A percentile compares a stretch with the other conserved stretches of the same genome.
Conservation (phyloP, 495 filamentous ascomycete species). For the Penicillium alfredii region DNA sequence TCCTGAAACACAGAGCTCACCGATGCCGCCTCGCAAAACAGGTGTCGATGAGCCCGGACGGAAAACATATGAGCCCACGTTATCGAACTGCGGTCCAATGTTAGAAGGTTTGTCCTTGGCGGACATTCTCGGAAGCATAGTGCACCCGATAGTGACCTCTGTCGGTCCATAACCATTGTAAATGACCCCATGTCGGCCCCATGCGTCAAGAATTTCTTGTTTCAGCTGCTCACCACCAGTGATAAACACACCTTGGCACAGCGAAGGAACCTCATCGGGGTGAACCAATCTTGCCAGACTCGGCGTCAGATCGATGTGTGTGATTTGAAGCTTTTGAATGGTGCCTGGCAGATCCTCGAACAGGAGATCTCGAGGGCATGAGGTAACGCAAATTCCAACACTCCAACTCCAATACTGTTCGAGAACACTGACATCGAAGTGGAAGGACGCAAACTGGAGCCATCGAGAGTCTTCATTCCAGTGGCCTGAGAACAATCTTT, state of each 20-base stretch:
- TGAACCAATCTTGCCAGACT: conserved; percentile 42
- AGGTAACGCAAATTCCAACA: conserved; percentile 72
- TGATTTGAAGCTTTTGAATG: conserved; percentile 66
- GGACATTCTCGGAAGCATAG: conserved; percentile 63
- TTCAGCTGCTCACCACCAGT: conserved; percentile 43
- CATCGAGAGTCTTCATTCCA: conserved; percentile 63
- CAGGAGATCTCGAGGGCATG: conserved; percentile 69
- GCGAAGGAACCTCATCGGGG: conserved; percentile 28
- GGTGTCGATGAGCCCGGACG: conserved; percentile 58
- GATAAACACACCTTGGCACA: conserved; percentile 32
- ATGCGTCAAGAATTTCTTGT: conserved; percentile 40
- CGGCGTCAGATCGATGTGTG: conserved; percentile 68
- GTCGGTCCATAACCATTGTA: conserved; percentile 70
- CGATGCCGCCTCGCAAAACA: conserved; percentile 70
- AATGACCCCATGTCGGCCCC: conserved; percentile 36
- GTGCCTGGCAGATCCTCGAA: conserved; percentile 68
- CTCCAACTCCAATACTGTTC: conserved; percentile 91
- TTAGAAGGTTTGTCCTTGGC: conserved; percentile 69
- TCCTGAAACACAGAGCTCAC: conserved; percentile 83
- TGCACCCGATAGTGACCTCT: conserved; percentile 83
- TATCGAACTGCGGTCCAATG: conserved; percentile 77
- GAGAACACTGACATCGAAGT: conserved; percentile 82
- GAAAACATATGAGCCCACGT: conserved; percentile 78
- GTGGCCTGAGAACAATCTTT: conserved; percentile 33
- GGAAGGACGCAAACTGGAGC: conserved; percentile 83